phyloP scores from a whole-genome alignment of 345 rosid species.

The Aurinia saxatilis region DNA sequence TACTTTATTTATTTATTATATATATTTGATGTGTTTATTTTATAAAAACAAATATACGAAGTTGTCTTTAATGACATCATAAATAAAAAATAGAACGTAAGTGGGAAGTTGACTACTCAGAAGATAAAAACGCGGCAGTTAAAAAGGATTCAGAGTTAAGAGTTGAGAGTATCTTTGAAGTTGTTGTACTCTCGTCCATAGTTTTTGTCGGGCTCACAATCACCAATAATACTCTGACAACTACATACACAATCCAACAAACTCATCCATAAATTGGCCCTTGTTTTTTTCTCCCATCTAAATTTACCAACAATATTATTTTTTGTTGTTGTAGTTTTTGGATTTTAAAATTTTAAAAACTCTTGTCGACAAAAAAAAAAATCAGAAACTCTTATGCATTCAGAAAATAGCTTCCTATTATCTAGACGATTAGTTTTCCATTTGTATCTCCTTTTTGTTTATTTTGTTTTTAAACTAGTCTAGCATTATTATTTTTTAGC shows the following conservation, averaged over 20 bases:
- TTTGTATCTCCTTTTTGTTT: background rate
- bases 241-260: background rate
- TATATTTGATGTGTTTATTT: too few species aligned
- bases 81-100: background rate
- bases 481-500: too few species aligned
- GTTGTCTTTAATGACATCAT: slow-evolving; percentile 4
- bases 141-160: background rate
- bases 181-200: slow-evolving; percentile 3
- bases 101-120: slow-evolving; percentile 8
- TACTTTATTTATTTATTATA: too few species aligned
- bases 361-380: too few species aligned
- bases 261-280: background rate
- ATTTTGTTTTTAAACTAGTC: too few species aligned
- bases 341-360: background rate
- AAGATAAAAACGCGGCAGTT: slow-evolving; percentile 1
- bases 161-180: background rate
- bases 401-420: background rate
- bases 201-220: slow-evolving; percentile 19
- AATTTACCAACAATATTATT: background rate
- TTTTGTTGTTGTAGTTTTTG: background rate
- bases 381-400: too few species aligned
- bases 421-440: background rate
- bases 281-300: background rate
- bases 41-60: too few species aligned
- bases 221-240: slow-evolving; percentile 13